Evolutionary conservation across 176 grass and related monocot genomes (phyloP), one percentile per base, ranked within the genome.

Genomic region (Pontederia paniculata): DNA sequence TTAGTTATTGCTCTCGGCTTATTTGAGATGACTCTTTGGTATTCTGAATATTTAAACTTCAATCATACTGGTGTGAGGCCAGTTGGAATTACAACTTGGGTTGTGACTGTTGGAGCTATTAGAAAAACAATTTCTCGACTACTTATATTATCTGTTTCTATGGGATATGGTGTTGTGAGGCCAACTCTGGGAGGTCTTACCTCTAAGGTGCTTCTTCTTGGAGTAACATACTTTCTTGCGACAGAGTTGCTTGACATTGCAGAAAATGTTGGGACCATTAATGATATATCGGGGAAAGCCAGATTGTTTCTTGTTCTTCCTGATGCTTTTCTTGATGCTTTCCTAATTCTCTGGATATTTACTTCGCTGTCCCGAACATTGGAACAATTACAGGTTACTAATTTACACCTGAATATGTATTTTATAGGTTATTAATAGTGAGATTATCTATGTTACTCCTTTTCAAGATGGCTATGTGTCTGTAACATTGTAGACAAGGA

Each of bases 311-410:
- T 98, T 69, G 87, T 98, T 52, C 80, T 98, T 78, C 93, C 93
- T 66, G 73, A 83, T 78, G 93, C 93, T 48, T 98, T 91, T 84
- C 69, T 98, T 71, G 83, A 98, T 70, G 86, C 87, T 72, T 98
- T 98, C 79, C 78, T 98, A 48, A 84, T 98, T 74, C 78, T 98
- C 72, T 98, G 93, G 93, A 98, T 98, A 51, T 98, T 98, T 60
- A 91, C 93, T 68, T 91, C 93, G 66, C 93, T 98, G 78, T 98
- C 93, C 46, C 77, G 62, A 60, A 98, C 93, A 23, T 79, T 98
- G 49, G 93, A 98, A 85, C 84, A 88, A 60, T 67, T 98, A 62
- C 93, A 88, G 87, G 93, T 98, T 37, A 67, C 53, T 11, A 54
- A 44, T 5, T 41, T 14, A 53, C 42, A 31, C 17, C 62, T 51